phyloP scores from a whole-genome alignment of 805 yeast species.

The Spathaspora passalidarum region DNA sequence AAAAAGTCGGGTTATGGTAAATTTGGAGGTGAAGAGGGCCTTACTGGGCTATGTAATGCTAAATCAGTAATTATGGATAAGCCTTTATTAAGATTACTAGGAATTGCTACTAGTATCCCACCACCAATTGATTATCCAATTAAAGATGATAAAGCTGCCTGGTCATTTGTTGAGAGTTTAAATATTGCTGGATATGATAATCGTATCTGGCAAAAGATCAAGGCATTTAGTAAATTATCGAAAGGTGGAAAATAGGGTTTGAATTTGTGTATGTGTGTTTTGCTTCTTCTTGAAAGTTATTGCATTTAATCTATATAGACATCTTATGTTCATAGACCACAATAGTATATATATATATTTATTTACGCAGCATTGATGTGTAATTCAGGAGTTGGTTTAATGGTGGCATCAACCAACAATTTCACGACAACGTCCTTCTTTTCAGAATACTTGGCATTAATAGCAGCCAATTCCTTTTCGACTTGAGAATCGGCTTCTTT shows the following conservation, averaged over 20 bases:
- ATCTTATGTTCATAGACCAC: background rate
- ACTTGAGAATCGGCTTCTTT: conserved; percentile 75
- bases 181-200: conserved; percentile 82
- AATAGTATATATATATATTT: background rate
- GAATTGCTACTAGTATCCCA: conserved; percentile 79
- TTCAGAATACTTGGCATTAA: conserved; percentile 58
- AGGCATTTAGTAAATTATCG: conserved; percentile 37
- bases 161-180: conserved; percentile 81
- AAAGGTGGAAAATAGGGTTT: conserved; percentile 12
- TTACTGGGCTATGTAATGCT: conserved; percentile 82
- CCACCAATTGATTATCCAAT: conserved; percentile 91
- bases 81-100: conserved; percentile 53
- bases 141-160: conserved; percentile 72
- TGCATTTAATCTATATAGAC: background rate
- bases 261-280: background rate
- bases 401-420: conserved; percentile 75
- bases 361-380: conserved; percentile 63
- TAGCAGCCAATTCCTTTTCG: conserved; percentile 64
- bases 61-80: conserved; percentile 87
- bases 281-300: background rate
- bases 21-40: conserved; percentile 97
- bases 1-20: conserved; percentile 95
- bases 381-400: conserved; percentile 74
- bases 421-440: conserved; percentile 70
- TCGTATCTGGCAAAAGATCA: conserved; percentile 62